Conservation (phyloP, 805 yeast species). For the Kodamaea nitidulidarum region DNA sequence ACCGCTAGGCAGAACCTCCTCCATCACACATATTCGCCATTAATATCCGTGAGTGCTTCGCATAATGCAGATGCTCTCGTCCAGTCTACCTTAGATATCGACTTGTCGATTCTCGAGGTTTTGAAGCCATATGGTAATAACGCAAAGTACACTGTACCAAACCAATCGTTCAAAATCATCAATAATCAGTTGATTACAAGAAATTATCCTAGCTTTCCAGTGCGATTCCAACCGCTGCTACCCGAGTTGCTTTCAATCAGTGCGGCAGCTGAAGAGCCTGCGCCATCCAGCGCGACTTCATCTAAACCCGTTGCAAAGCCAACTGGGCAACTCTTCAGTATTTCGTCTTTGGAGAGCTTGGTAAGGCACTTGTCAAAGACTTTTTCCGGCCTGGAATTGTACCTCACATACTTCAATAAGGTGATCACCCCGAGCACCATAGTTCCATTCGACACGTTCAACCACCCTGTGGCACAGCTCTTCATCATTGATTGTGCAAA, state of each 20-base stretch:
- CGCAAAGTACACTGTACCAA: constrained; percentile 38
- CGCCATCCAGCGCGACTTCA: constrained; percentile 1
- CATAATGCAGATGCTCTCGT: constrained; percentile 43
- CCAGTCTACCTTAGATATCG: constrained; percentile 34
- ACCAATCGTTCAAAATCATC: constrained; percentile 44
- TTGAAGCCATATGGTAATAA: constrained; percentile 54
- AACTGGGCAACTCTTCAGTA: constrained; percentile 31
- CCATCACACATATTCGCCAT: constrained; percentile 49
- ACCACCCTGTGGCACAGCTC: constrained; percentile 79
- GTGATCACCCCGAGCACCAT: constrained; percentile 55
- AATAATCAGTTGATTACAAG: constrained; percentile 50
- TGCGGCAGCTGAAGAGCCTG: constrained; percentile 13
- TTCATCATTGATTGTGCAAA: constrained; percentile 54
- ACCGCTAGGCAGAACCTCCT: constrained; percentile 38
- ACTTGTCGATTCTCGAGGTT: constrained; percentile 43
- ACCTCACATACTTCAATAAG: constrained; percentile 54
- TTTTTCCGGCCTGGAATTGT: constrained; percentile 33
- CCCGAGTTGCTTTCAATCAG: constrained; percentile 36
- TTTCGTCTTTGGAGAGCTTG: constrained; percentile 32
- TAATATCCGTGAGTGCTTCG: constrained; percentile 47
- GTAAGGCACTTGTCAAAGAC: constrained; percentile 15
- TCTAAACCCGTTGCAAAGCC: constrained; percentile 3
- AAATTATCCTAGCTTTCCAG: constrained; percentile 49
- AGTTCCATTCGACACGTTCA: constrained; percentile 78
- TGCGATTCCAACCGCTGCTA: constrained; percentile 48